These are phyloP conservation scores for Elongisporangium undulatum DNA, from an alignment of 352 stramenopile species.

Conservation along the genomic window DNA sequence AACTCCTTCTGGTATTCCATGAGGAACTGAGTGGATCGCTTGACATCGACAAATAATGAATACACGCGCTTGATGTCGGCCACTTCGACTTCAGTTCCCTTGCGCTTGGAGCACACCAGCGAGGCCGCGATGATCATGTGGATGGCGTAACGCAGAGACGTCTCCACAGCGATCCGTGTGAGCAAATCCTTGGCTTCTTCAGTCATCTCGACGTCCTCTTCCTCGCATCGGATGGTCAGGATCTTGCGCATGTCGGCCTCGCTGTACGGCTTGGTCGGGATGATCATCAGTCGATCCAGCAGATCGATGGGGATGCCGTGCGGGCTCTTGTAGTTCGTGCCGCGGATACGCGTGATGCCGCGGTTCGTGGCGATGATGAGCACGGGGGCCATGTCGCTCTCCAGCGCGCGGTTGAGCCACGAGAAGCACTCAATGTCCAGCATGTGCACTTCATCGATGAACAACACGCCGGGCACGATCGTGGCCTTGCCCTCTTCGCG, in stretches of 20 bases:
- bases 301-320: slow-evolving; percentile 99
- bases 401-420: slow-evolving; percentile 98
- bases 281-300: slow-evolving; percentile 98
- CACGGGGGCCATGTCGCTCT: slow-evolving; percentile 97
- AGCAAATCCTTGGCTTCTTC: slow-evolving; percentile 96
- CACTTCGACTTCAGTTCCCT: slow-evolving; percentile 88
- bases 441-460: slow-evolving; percentile 99
- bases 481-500: slow-evolving; percentile 96
- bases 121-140: slow-evolving; percentile 99
- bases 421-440: slow-evolving; percentile 99
- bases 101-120: slow-evolving; percentile 92
- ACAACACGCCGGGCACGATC: slow-evolving; percentile 98
- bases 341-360: slow-evolving; percentile 97
- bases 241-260: slow-evolving; percentile 96
- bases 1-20: slow-evolving; percentile 99
- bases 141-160: slow-evolving; percentile 98
- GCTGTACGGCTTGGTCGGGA: slow-evolving; percentile 96
- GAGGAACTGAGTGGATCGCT: slow-evolving; percentile 98
- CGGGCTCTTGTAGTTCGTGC: slow-evolving; percentile 98
- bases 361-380: slow-evolving; percentile 99
- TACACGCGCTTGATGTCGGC: slow-evolving; percentile 95
- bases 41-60: slow-evolving; percentile 97
- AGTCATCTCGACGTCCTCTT: slow-evolving; percentile 99
- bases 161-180: slow-evolving; percentile 98
- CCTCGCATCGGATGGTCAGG: slow-evolving; percentile 95